Evolutionary conservation across 257 asterid genomes (phyloP), one percentile per base, ranked within the genome.

Genomic region (Mentha longifolia): DNA sequence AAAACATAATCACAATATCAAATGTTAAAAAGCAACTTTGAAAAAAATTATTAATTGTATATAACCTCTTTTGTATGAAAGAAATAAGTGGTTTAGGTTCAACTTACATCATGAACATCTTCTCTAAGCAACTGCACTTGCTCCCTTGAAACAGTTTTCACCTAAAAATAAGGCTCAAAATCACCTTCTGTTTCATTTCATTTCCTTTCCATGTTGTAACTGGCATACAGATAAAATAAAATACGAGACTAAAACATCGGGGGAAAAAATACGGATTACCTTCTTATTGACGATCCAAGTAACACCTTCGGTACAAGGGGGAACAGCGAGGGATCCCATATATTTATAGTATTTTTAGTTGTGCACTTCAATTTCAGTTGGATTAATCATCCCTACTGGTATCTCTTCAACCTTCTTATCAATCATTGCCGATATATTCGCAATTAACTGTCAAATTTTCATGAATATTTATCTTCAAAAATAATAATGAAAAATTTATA

Each of bases 241-340:
- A 50, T 50, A 50, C 25, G 56, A 50, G 10, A 50, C 25, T 15
- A 8, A 49, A 49, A 15, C 17, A 47, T 15, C 14, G 2, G 13
- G 6, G 15, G 52, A 37, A 37, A 6, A 4, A 9, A 46, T n/a
- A 0, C 2, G n/a, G 3, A 10, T 16, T 70, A 87, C 95, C 91
- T 79, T 80, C 65, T 52, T 76, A 47, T 76, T 81, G 52, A 90
- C 45, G 39, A 87, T 82, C 97, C 97, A 90, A 49, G 83, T 79
- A 9, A 90, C 95, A 12, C 91, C 88, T 83, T 90, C 85, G 0
- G 91, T 85, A 49, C 97, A 88, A 30, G 97, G 97, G 60, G 95
- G 90, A 71, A 62, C 70, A 0, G 92, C 88, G 39, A 88, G 95
- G 17, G 97, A 88, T 46, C 97, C 97, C 57, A 76, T 68, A 73